A percentile compares a stretch with the other conserved stretches of the same genome.
These are phyloP conservation scores for Globisporangium viniferum DNA, from an alignment of 352 stramenopile genomes.

Conservation along the genomic window DNA sequence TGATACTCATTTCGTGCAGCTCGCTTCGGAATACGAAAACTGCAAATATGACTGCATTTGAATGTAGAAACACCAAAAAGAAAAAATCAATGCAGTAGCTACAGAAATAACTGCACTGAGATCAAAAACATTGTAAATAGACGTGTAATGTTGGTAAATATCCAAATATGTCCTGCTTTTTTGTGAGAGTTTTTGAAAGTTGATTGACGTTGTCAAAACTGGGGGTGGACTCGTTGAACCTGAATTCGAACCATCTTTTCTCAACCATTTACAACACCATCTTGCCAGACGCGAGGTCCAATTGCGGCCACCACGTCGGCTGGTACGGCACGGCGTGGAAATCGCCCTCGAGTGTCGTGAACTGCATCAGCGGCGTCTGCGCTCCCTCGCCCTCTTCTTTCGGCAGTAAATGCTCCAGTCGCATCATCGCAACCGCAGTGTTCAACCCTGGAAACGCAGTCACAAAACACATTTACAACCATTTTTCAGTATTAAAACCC, in stretches of 20 bases:
- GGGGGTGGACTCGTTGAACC: not conserved
- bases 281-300: slow-evolving; percentile 77
- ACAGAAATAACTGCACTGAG: no score
- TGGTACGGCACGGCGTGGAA: slow-evolving; percentile 74
- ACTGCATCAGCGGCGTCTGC: slow-evolving; percentile 43
- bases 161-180: not conserved
- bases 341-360: slow-evolving; percentile 57
- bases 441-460: slow-evolving; percentile 27
- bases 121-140: not conserved
- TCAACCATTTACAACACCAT: slow-evolving; percentile 43
- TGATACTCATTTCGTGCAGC: not conserved
- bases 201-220: not conserved
- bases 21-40: not conserved
- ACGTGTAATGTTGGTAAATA: not conserved
- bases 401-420: slow-evolving; percentile 58
- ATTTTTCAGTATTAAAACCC: not conserved
- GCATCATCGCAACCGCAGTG: slow-evolving; percentile 73
- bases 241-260: not conserved
- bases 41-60: not conserved
- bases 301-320: slow-evolving; percentile 66
- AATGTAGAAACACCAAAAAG: no score
- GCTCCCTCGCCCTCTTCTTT: slow-evolving; percentile 37
- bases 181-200: not conserved
- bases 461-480: not conserved
- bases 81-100: no score